These are phyloP conservation scores for Primulina eburnea DNA, from an alignment of 257 asterid genomes.

Conservation along the genomic window DNA sequence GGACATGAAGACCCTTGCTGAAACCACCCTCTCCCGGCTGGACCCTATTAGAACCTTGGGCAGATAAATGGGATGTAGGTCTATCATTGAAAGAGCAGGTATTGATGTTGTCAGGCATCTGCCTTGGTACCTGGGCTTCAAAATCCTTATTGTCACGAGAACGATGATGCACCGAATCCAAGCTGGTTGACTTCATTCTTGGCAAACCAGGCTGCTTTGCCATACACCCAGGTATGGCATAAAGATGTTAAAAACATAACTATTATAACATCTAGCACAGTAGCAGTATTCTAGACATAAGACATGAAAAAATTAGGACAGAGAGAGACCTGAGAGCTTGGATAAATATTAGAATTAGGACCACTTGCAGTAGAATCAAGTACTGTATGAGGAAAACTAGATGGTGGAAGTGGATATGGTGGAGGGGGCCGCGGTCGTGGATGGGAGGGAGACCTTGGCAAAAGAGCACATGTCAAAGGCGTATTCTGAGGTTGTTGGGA, in stretches of 20 bases:
- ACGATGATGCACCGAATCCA: slow-evolving; percentile 43
- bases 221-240: slow-evolving; percentile 36
- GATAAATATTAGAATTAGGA: slow-evolving; percentile 39
- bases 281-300: background rate
- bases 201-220: slow-evolving; percentile 37
- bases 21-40: slow-evolving; percentile 44
- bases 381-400: slow-evolving; percentile 34
- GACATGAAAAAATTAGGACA: slow-evolving; percentile 3
- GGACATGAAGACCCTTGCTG: slow-evolving; percentile 64
- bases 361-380: slow-evolving; percentile 34
- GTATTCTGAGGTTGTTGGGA: slow-evolving; percentile 35
- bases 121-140: slow-evolving; percentile 46
- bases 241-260: slow-evolving; percentile 19
- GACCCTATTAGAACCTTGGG: slow-evolving; percentile 37
- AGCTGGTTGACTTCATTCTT: slow-evolving; percentile 31
- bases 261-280: background rate
- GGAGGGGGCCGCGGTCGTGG: slow-evolving; percentile 26
- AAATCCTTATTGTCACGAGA: slow-evolving; percentile 42
- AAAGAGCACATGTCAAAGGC: slow-evolving; percentile 49
- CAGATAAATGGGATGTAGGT: slow-evolving; percentile 37
- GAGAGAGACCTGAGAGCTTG: slow-evolving; percentile 48
- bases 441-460: slow-evolving; percentile 43
- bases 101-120: slow-evolving; percentile 36
- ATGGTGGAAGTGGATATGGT: slow-evolving; percentile 31
- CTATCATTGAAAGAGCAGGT: slow-evolving; percentile 40